A percentile compares a stretch with the other conserved stretches of the same genome.
These are phyloP conservation scores for Trichoderma atrobrunneum DNA, from an alignment of 2,329 filamentous ascomycete species.

Conservation along the genomic window DNA sequence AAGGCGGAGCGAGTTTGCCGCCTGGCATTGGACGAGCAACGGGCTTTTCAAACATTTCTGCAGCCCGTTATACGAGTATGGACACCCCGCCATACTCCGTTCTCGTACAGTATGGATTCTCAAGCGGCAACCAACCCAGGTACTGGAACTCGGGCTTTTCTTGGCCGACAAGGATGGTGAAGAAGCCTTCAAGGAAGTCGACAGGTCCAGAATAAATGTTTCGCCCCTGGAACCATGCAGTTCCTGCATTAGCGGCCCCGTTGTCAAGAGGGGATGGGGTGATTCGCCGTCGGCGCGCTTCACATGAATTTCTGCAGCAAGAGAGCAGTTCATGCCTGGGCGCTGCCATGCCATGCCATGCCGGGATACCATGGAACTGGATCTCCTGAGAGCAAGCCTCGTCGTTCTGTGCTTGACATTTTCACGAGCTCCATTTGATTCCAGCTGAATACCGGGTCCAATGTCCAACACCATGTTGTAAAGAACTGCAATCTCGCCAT, in stretches of 20 bases:
- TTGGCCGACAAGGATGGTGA: constrained; percentile 1
- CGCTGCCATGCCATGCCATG: not conserved
- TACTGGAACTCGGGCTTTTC: not conserved
- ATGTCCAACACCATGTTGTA: not conserved
- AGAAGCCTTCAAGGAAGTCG: constrained; percentile 1
- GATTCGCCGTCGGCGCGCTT: not conserved
- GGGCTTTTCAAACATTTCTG: not conserved
- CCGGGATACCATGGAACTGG: not conserved
- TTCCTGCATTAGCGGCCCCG: constrained; percentile 26
- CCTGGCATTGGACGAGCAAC: not conserved
- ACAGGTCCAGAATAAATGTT: constrained; percentile 6
- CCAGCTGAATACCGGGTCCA: not conserved
- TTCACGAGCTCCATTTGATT: not conserved
- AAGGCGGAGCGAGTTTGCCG: not conserved
- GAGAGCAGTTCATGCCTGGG: not conserved
- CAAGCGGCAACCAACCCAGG: not conserved
- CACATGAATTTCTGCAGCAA: not conserved
- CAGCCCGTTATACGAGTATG: not conserved
- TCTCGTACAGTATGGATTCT: not conserved
- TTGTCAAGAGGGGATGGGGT: not conserved
- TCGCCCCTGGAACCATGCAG: constrained; percentile 19
- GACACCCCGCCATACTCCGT: not conserved
- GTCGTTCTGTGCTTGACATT: not conserved
- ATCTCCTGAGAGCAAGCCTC: not conserved
- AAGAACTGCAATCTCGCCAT: constrained; percentile 6